A percentile compares a stretch with the other conserved stretches of the same genome.
These are phyloP conservation scores for Aspergillus caelatus DNA, from an alignment of 2,329 filamentous ascomycete species.

Conservation along the genomic window DNA sequence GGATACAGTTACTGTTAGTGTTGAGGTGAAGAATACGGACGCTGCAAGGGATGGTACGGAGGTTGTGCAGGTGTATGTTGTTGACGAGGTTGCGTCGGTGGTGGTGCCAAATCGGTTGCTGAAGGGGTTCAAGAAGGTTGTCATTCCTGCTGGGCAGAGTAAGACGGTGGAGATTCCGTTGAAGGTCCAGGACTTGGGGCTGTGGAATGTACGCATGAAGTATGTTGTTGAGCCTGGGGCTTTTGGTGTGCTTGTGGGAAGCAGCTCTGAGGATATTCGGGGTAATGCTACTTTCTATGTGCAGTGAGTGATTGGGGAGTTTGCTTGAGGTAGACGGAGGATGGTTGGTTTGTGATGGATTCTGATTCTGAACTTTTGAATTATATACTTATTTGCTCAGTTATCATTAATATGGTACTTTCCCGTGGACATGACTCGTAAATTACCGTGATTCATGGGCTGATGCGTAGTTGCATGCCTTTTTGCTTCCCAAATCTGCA, in stretches of 20 bases:
- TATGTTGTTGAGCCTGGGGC: slow-evolving; percentile 75
- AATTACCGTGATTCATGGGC: not conserved
- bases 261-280: slow-evolving; percentile 44
- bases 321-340: no score
- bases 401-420: not conserved
- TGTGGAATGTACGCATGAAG: slow-evolving; percentile 64
- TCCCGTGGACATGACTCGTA: not conserved
- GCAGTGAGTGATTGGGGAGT: slow-evolving; percentile 14
- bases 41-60: slow-evolving; percentile 62
- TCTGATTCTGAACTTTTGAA: not conserved
- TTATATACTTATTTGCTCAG: not conserved
- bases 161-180: slow-evolving; percentile 56
- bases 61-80: slow-evolving; percentile 70
- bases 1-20: slow-evolving; percentile 61
- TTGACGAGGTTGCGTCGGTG: slow-evolving; percentile 63
- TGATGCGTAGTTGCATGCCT: not conserved
- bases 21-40: slow-evolving; percentile 63
- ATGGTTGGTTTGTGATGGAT: not conserved
- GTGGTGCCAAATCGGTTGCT: slow-evolving; percentile 67
- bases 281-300: slow-evolving; percentile 38
- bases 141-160: slow-evolving; percentile 62
- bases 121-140: slow-evolving; percentile 69
- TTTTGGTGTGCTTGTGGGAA: slow-evolving; percentile 65
- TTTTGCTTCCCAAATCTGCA: not conserved
- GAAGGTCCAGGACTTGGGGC: slow-evolving; percentile 53